A percentile compares a stretch with the other conserved stretches of the same genome.
Evolutionary conservation across 805 yeast species (phyloP).

Genomic region (Phaffomyces thermotolerans): DNA sequence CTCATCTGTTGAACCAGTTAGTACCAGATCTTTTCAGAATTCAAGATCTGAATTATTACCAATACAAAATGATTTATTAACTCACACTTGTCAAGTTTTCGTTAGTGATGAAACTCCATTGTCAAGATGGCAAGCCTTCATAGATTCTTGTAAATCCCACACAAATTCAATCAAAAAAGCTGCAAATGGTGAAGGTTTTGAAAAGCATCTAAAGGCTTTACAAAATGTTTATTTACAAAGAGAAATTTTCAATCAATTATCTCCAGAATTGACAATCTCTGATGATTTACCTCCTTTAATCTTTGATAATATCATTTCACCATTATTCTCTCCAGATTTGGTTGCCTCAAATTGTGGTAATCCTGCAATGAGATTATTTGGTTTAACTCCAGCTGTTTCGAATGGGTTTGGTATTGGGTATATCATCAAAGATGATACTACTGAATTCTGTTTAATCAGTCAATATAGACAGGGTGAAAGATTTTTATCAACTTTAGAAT

Average conservation of each 20-base stretch:
- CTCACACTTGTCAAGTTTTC: constrained; percentile 51
- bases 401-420: constrained; percentile 94
- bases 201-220: constrained; percentile 62
- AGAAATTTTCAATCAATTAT: constrained; percentile 38
- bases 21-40: constrained; percentile 61
- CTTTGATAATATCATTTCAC: constrained; percentile 34
- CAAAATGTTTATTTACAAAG: constrained; percentile 47
- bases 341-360: constrained; percentile 81
- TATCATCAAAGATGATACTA: constrained; percentile 73
- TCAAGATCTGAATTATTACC: constrained; percentile 66
- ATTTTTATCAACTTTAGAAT: constrained; percentile 63
- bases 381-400: constrained; percentile 82
- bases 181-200: constrained; percentile 60
- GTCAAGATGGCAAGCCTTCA: constrained; percentile 43
- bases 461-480: constrained; percentile 83
- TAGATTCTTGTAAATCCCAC: constrained; percentile 47
- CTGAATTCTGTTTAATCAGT: constrained; percentile 77
- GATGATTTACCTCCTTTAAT: constrained; percentile 34
- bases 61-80: constrained; percentile 47
- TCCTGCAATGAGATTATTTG: constrained; percentile 79
- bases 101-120: constrained; percentile 45
- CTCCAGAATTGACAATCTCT: constrained; percentile 33
- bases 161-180: constrained; percentile 41
- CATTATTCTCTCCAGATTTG: constrained; percentile 35
- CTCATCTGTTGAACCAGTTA: constrained; percentile 85